Percentiles rank a stretch among this genome's conserved stretches.
Conservation (phyloP, 106 monocot genomes). For the Apostasia ramifera region DNA sequence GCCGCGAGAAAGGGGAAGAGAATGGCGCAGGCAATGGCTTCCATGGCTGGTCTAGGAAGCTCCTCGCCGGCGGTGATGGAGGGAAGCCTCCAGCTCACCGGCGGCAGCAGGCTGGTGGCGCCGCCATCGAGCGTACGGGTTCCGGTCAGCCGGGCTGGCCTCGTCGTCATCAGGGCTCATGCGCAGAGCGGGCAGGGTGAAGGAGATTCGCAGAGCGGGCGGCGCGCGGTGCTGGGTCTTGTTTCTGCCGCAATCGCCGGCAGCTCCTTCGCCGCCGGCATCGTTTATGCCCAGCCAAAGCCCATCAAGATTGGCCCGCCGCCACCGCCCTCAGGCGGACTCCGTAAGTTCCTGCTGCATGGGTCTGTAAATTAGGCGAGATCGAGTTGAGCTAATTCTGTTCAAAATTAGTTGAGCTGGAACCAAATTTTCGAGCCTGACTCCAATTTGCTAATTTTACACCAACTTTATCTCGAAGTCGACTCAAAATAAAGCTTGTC, state of each 20-base stretch:
- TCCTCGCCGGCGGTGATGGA: conserved; percentile 51
- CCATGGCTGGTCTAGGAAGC: conserved; percentile 70
- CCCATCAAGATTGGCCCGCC: conserved; percentile 81
- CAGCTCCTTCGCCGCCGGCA: conserved; percentile 55
- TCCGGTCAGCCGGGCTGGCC: not conserved
- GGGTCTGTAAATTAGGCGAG: too few species aligned
- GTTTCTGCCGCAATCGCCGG: conserved; percentile 51
- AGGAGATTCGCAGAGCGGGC: conserved; percentile 22
- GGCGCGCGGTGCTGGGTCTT: conserved; percentile 61
- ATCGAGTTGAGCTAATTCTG: too few species aligned
- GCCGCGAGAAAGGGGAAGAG: not conserved
- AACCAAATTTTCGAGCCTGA: too few species aligned
- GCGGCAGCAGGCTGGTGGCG: conserved; percentile 18
- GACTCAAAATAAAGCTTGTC: too few species aligned
- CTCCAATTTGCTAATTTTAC: too few species aligned
- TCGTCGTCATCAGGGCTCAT: conserved; percentile 33
- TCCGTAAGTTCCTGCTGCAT: conserved; percentile 37
- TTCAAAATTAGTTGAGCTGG: too few species aligned
- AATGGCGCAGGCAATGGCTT: conserved; percentile 76
- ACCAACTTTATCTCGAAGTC: too few species aligned
- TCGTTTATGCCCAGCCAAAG: conserved; percentile 56
- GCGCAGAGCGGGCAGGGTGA: conserved; percentile 9
- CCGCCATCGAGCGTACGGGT: conserved; percentile 4
- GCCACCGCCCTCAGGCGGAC: conserved; percentile 88
- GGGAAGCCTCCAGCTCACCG: conserved; percentile 54